Conservation (phyloP, 2,329 filamentous ascomycete species). For the Cladosporium velox region DNA sequence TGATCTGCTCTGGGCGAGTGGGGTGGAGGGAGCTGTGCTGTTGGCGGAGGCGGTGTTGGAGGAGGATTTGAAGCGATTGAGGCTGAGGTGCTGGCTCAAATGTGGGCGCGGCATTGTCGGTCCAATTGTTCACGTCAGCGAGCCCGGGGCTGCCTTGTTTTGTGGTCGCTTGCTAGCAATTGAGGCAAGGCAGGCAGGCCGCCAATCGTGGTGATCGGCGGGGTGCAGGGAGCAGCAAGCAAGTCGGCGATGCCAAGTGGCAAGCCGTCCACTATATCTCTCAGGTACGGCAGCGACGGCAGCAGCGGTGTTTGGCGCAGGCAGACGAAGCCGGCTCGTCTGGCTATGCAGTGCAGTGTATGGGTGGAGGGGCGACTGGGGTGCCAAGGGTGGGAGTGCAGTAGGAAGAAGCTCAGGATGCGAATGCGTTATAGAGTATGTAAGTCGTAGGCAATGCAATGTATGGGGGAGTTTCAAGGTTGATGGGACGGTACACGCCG, state of each 20-base stretch:
- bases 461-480: slow-evolving; percentile 1
- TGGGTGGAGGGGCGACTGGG: background rate
- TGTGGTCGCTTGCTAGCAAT: slow-evolving; percentile 2
- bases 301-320: background rate
- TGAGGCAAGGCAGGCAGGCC: background rate
- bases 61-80: slow-evolving; percentile 20
- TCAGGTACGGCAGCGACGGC: slow-evolving; percentile 6
- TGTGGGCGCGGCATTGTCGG: slow-evolving; percentile 20
- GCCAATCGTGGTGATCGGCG: slow-evolving; percentile 18
- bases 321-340: background rate
- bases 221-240: slow-evolving; percentile 1
- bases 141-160: slow-evolving; percentile 1
- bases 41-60: slow-evolving; percentile 9
- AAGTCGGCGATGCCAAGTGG: slow-evolving; percentile 13
- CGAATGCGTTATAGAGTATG: background rate
- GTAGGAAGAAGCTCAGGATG: background rate
- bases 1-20: slow-evolving; percentile 4
- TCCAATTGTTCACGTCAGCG: background rate
- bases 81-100: slow-evolving; percentile 13
- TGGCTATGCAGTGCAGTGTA: background rate
- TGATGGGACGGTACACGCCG: background rate
- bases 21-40: slow-evolving; percentile 12
- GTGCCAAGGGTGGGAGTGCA: background rate
- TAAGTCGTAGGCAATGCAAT: background rate
- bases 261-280: background rate